Evolutionary conservation across 2,329 filamentous ascomycete species (phyloP), one percentile per base, ranked within the genome.

Genomic region (Calonectria honghensis): DNA sequence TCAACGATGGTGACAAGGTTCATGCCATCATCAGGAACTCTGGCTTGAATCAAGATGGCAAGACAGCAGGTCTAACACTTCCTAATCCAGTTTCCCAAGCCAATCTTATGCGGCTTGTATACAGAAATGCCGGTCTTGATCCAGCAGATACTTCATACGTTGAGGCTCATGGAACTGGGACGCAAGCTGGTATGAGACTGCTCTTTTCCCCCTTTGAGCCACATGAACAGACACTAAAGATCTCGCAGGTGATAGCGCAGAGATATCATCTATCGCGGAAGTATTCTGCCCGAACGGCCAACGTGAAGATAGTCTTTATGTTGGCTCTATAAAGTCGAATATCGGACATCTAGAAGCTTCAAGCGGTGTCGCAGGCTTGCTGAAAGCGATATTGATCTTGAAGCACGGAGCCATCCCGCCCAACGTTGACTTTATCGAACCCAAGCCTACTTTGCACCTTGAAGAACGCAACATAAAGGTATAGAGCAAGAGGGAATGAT

Each of bases 1-100:
- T 89, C 5, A 76, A 72, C 6, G 87, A 87, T 45, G 84, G 85
- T 4, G 86, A 90, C 78, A 81, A 68, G 18, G 54, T 77, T 11
- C 75, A 73, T 41, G 75, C 81, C 0, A 70, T 82, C 41, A 86
- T 86, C 68, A 79, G 85, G 83, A 4, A 87, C 57, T 75, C 75
- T 35, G 75, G 75, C 31, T 35, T 76, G 48, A 70, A 73, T 66
- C 54, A 74, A 7, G 65, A 75, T 9, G 73, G 73, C 37, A 73
- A 74, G 68, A 74, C 75, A 37, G 68, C 51, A 6, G 75, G 86
- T 0, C 84, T 89, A 52, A 87, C 87, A 0, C 80, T 85, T 52
- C 88, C 88, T 0, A 87, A 75, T 24, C 70, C 52, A 0, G 59
- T 70, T 0, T 81, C 78, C 72, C 86, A 87, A 75, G 79, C 77